Evolutionary conservation across 139 green algal genomes (phyloP), one percentile per base, ranked within the genome.

Genomic region (Coelastrella sp.): DNA sequence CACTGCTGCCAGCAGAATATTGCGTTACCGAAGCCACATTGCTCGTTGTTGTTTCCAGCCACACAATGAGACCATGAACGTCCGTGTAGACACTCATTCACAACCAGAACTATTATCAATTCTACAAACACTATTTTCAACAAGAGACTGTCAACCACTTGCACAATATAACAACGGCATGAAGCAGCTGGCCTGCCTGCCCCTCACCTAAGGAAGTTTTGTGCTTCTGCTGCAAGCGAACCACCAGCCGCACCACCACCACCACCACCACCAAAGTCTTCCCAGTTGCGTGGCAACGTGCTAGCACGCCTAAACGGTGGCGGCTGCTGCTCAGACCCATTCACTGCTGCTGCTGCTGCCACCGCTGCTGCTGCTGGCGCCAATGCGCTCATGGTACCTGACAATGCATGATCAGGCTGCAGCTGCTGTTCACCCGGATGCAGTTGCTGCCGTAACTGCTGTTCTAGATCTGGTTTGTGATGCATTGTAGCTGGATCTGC

Each of bases 381-480:
- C 73, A 17, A 59, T 86, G 80, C 80, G 73, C 59, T n/a, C 32
- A 47, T 47, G 32, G 32, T 47, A 47, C 32, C 32, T 47, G 32
- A 47, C 32, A 47, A 47, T 47, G 32, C 32, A 47, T 47, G 32
- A 47, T 47, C 32, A 47, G 32, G 32, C 32, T 47, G 32, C 32
- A 58, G 17, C 80, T 85, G 80, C 80, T 85, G 61, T 23, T 47
- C 32, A 47, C 32, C 32, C 32, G 32, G 32, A 47, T 47, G 32
- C 32, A 47, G 32, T 47, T 86, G 80, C 80, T 64, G 80, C 80
- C 74, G 80, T n/a, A 10, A 17, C 80, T 86, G 80, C 80, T 86
- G 80, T 20, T 76, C 32, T 47, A 47, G 32, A 47, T 47, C 32
- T 47, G 32, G 32, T 47, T 47, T 47, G 32, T 47, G 32, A 1